Percentiles rank a stretch among this genome's conserved stretches.
Conservation (phyloP, 1,284 basidiomycete species). For the Cutaneotrichosporon cutaneum region DNA sequence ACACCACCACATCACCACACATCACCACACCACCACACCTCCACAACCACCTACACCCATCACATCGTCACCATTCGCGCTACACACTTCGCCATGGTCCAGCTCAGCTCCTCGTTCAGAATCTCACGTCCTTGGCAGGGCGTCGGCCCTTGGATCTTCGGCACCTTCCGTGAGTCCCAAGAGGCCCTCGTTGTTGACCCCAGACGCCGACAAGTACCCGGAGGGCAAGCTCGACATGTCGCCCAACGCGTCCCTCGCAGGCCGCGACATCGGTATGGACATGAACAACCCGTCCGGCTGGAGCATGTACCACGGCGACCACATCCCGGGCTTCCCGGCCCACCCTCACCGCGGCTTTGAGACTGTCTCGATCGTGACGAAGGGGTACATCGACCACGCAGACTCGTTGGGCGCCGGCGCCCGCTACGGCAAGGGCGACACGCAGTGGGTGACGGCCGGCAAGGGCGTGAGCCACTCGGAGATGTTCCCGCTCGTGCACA, state of each 20-base stretch:
- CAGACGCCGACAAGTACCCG: conserved; percentile 22
- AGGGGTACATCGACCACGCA: conserved; percentile 23
- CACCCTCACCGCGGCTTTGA: conserved; percentile 25
- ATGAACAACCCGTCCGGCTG: conserved; percentile 20
- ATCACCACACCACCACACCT: background rate
- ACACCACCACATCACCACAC: background rate
- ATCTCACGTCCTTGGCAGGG: conserved; percentile 13
- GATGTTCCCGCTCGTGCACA: conserved; percentile 58
- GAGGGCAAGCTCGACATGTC: conserved; percentile 12
- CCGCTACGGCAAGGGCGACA: conserved; percentile 62
- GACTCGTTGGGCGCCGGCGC: conserved; percentile 24
- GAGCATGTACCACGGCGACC: conserved; percentile 21
- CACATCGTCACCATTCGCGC: background rate
- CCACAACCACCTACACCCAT: background rate
- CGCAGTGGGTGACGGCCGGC: conserved; percentile 94
- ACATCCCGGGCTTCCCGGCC: conserved; percentile 20
- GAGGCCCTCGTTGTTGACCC: background rate
- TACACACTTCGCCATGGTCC: background rate
- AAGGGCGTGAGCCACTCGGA: conserved; percentile 67
- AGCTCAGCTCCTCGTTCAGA: background rate
- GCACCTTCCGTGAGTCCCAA: background rate
- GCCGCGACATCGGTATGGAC: conserved; percentile 22
- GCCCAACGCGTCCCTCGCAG: conserved; percentile 13
- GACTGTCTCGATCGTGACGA: conserved; percentile 17
- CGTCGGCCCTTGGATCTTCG: conserved; percentile 20